Evolutionary conservation across 2,329 filamentous ascomycete genomes (phyloP).

Genomic region (Madurella mycetomatis): DNA sequence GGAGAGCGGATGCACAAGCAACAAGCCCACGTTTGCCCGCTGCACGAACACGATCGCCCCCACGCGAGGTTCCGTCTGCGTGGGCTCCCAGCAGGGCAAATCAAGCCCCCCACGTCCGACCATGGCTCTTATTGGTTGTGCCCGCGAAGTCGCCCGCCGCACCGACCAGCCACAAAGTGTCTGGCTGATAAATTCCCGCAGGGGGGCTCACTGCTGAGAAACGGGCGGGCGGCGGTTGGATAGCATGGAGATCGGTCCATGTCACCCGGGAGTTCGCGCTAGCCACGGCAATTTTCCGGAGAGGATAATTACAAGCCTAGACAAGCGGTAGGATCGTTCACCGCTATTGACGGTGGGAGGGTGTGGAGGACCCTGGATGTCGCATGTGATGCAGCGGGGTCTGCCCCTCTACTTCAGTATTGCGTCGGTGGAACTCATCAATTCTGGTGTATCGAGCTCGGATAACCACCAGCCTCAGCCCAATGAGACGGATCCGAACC

Average conservation of each 20-base stretch:
- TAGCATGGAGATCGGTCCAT: not conserved
- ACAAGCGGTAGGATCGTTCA: too few species aligned
- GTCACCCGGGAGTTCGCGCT: not conserved
- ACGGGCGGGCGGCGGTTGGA: not conserved
- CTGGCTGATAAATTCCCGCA: not conserved
- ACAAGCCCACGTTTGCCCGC: too few species aligned
- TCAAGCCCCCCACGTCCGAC: constrained; percentile 14
- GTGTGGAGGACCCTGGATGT: not conserved
- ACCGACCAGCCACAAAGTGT: not conserved
- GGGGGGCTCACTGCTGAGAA: not conserved
- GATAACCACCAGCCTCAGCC: too few species aligned
- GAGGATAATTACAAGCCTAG: not conserved
- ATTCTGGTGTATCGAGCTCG: not conserved
- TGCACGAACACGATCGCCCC: constrained; percentile 9
- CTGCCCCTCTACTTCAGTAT: not conserved
- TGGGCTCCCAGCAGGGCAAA: not conserved
- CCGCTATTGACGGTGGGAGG: too few species aligned
- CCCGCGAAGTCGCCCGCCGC: not conserved
- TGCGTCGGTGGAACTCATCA: too few species aligned
- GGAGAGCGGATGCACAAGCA: too few species aligned
- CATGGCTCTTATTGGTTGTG: constrained; percentile 7
- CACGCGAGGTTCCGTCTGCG: constrained; percentile 6
- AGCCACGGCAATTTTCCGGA: not conserved
- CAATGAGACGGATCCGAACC: not conserved
- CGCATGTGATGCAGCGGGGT: not conserved